Percentiles rank a stretch among this genome's conserved stretches.
phyloP scores from a whole-genome alignment of 106 monocot species.

The Apostasia ramifera region DNA sequence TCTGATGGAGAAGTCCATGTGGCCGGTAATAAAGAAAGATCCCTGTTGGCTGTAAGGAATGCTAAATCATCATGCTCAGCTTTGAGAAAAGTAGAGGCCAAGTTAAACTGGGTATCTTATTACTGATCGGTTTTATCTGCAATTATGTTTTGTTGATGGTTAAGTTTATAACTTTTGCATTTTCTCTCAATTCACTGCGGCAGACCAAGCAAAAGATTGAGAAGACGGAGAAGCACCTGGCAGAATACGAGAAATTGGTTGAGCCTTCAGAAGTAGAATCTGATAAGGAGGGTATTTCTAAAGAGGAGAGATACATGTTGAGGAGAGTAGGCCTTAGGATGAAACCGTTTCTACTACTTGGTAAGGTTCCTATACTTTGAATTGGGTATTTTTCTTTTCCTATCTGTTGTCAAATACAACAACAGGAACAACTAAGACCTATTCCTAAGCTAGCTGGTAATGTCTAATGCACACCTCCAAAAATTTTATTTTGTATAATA shows the following conservation, averaged over 20 bases:
- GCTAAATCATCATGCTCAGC: constrained; percentile 13
- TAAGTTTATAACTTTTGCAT: not conserved
- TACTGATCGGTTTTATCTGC: not conserved
- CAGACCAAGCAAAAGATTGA: constrained; percentile 68
- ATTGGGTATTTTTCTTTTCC: too few relatives aligned
- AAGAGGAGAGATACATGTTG: constrained; percentile 98
- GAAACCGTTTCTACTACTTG: constrained; percentile 80
- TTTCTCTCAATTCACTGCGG: constrained; percentile 9
- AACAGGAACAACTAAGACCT: too few relatives aligned
- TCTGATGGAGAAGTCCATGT: constrained; percentile 10
- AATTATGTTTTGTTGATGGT: not conserved
- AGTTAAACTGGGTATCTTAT: constrained; percentile 36
- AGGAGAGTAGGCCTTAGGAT: constrained; percentile 86
- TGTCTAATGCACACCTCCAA: too few relatives aligned
- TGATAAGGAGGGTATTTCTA: constrained; percentile 73
- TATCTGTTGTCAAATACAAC: too few relatives aligned
- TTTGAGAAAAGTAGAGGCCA: constrained; percentile 32
- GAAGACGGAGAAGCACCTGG: constrained; percentile 67
- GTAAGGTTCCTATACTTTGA: constrained; percentile 24
- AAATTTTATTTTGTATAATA: too few relatives aligned
- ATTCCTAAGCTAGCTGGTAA: too few relatives aligned
- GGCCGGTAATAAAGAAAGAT: constrained; percentile 3
- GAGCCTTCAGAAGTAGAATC: constrained; percentile 28
- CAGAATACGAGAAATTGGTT: constrained; percentile 41
- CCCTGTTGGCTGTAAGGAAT: constrained; percentile 8